Evolutionary conservation across 2,329 filamentous ascomycete species (phyloP).

Genomic region (Pseudonectria buxi): DNA sequence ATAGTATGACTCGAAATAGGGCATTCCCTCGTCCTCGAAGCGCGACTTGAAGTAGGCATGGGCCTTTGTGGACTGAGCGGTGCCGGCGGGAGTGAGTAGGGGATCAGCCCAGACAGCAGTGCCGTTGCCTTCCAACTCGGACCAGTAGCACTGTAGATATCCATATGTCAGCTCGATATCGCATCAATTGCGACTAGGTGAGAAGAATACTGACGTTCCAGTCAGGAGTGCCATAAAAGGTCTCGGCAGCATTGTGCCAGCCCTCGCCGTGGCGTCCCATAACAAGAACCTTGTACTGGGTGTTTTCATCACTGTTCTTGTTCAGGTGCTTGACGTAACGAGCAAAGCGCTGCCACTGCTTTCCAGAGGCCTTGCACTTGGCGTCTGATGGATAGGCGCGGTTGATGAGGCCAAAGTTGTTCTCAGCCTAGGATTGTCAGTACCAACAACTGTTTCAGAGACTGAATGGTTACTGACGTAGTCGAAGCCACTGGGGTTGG

Average conservation of each 20-base stretch:
- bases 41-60: constrained; percentile 52
- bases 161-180: background rate
- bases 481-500: constrained; percentile 52
- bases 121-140: constrained; percentile 55
- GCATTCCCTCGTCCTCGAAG: constrained; percentile 46
- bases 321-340: constrained; percentile 52
- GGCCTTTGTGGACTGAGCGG: constrained; percentile 50
- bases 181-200: fast-evolving
- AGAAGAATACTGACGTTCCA: constrained; percentile 51
- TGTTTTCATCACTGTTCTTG: constrained; percentile 32
- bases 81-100: constrained; percentile 50
- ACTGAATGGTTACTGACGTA: constrained; percentile 42
- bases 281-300: constrained; percentile 60
- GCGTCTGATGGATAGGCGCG: constrained; percentile 52
- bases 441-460: background rate
- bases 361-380: constrained; percentile 34
- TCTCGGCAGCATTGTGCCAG: constrained; percentile 55
- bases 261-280: constrained; percentile 66
- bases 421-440: constrained; percentile 4
- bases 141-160: constrained; percentile 53
- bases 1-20: constrained; percentile 58
- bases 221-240: constrained; percentile 58
- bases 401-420: constrained; percentile 61
- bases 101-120: constrained; percentile 59
- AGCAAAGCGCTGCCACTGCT: constrained; percentile 60